Evolutionary conservation across 768 basidiomycete species (phyloP).

Genomic region (Boletellus emodensis): DNA sequence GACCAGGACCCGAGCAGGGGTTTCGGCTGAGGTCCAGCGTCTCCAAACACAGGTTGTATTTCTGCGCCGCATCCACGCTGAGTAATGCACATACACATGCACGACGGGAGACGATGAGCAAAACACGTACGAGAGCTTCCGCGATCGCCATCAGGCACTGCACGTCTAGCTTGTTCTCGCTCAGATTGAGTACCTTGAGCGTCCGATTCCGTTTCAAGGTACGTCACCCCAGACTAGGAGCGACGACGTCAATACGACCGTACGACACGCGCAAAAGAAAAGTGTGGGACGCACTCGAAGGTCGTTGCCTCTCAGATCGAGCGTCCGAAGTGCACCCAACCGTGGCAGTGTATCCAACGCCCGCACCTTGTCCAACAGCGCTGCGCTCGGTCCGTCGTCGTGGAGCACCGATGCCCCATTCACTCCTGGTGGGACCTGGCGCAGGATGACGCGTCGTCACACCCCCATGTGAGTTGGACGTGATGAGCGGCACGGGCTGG

Average conservation of each 20-base stretch:
- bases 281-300: constrained; percentile 59
- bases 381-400: constrained; percentile 59
- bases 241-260: neutral
- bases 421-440: neutral
- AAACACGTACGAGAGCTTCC: constrained; percentile 72
- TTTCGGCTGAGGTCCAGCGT: constrained; percentile 92
- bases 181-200: constrained; percentile 87
- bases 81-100: neutral
- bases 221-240: constrained; percentile 67
- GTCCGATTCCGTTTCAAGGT: constrained; percentile 93
- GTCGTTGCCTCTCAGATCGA: constrained; percentile 93
- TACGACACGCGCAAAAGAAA: neutral
- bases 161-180: constrained; percentile 91
- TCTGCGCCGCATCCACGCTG: constrained; percentile 42
- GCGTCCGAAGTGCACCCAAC: constrained; percentile 78
- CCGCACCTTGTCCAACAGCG: constrained; percentile 81
- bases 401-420: constrained; percentile 9
- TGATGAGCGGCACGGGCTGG: constrained; percentile 65
- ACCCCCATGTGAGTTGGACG: constrained; percentile 54
- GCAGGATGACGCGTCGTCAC: constrained; percentile 44
- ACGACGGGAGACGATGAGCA: neutral
- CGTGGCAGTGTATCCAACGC: constrained; percentile 86
- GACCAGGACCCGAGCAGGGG: constrained; percentile 82
- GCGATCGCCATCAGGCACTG: constrained; percentile 75
- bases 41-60: constrained; percentile 92